Evolutionary conservation across 306 rosid genomes (phyloP), one percentile per base, ranked within the genome.

Genomic region (Corylus americana): DNA sequence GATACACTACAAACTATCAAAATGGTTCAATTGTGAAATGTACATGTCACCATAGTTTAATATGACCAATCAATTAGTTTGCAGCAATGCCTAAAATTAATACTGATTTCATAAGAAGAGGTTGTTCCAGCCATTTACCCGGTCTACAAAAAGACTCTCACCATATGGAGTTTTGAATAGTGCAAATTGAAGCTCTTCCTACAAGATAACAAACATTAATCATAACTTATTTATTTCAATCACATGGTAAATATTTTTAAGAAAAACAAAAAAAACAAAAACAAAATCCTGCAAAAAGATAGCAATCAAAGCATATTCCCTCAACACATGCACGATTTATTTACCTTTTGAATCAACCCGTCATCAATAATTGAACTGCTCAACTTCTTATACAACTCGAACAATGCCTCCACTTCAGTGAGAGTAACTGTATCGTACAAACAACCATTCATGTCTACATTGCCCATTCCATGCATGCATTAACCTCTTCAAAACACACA

Each of bases 181-280:
- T 39, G 97, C 98, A 79, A 90, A 86, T 66, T 87, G 93, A 88
- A 94, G 91, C 85, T 94, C 97, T 78, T 84, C 97, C 97, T 94
- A 58, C 70, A 83, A 79, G 50, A 76, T 31, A 71, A 77, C 37
- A 69, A 49, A 54, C 35, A 74, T 18, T 59, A 3, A 62, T 64
- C n/a, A 67, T 58, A 13, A 67, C 50, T 27, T 17, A 62, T 6
- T 29, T 29, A 29, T 13, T 14, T 13, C 69, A 29, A 29, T 27
- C 42, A 62, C 31, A 58, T 7, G 8, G 16, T 11, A 1, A 27
- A 29, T 62, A 11, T 6, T 62, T 18, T 5, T 0, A 6, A n/a
- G 27, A 55, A n/a, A 55, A n/a, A 55, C 0, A n/a, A 22, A 22
- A 22, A 22, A 22, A n/a, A n/a, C n/a, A 57, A 57, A 57, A 1